Evolutionary conservation across 768 basidiomycete species (phyloP).

Genomic region (Lactarius quietus): DNA sequence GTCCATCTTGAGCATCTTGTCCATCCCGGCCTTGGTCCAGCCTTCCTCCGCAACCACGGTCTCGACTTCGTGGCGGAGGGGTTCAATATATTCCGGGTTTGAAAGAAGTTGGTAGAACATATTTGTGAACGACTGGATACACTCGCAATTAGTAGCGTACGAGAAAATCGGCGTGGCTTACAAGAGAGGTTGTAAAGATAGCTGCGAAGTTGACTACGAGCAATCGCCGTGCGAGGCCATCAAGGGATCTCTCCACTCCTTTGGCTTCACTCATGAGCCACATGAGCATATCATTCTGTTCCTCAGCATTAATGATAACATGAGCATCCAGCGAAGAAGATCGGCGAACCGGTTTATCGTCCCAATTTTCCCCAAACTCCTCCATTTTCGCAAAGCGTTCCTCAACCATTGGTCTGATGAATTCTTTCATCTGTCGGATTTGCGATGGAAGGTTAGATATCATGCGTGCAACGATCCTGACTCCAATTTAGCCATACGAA

Average conservation of each 20-base stretch:
- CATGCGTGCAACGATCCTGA: not conserved
- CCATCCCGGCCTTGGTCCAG: constrained; percentile 18
- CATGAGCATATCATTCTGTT: constrained; percentile 39
- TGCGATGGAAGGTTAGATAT: constrained; percentile 4
- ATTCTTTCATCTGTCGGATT: not conserved
- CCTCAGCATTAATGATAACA: constrained; percentile 2
- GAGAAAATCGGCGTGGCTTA: constrained; percentile 1
- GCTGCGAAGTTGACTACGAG: constrained; percentile 40
- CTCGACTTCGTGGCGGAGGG: constrained; percentile 29
- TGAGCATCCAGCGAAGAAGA: not conserved
- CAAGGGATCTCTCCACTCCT: constrained; percentile 31
- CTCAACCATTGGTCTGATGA: constrained; percentile 6
- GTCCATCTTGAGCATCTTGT: constrained; percentile 28
- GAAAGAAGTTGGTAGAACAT: constrained; percentile 27
- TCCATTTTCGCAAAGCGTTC: constrained; percentile 3
- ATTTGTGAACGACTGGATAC: constrained; percentile 5
- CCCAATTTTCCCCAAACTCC: constrained; percentile 3
- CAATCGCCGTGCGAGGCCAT: constrained; percentile 33
- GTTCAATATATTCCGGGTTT: constrained; percentile 28
- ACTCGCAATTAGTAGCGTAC: not conserved
- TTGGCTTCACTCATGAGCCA: constrained; percentile 39
- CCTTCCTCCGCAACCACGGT: constrained; percentile 24
- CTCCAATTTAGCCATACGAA: not conserved
- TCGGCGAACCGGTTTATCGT: constrained; percentile 7
- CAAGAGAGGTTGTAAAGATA: constrained; percentile 37